A percentile compares a stretch with the other conserved stretches of the same genome.
Conservation (phyloP, 1,139 yeast species). For the Pneumocystis jirovecii region DNA sequence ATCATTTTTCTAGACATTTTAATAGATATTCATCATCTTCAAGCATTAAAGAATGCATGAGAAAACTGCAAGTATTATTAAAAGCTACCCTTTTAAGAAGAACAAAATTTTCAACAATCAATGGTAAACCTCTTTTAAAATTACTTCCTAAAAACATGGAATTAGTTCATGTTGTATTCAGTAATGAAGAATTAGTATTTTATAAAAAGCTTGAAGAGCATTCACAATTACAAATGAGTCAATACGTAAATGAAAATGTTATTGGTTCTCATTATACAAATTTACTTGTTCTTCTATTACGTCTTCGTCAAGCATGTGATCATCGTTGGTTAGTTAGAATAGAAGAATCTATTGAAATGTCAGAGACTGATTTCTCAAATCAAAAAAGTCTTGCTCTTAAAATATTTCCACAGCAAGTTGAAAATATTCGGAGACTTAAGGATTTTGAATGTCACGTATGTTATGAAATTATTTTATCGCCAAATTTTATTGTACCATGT, state of each 20-base stretch:
- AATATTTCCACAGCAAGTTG: slow-evolving; percentile 2
- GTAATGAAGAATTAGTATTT: slow-evolving; percentile 38
- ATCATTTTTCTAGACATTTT: slow-evolving; percentile 70
- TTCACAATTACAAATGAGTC: slow-evolving; percentile 43
- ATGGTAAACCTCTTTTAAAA: slow-evolving; percentile 56
- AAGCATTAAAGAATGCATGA: slow-evolving; percentile 25
- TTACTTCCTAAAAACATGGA: slow-evolving; percentile 52
- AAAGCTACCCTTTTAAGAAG: slow-evolving; percentile 71
- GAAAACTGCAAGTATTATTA: slow-evolving; percentile 64
- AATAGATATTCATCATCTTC: slow-evolving; percentile 39
- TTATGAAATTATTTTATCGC: slow-evolving; percentile 39
- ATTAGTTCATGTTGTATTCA: slow-evolving; percentile 37
- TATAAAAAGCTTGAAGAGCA: slow-evolving; percentile 45
- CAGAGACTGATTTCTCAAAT: slow-evolving; percentile 18
- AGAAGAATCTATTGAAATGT: slow-evolving; percentile 31
- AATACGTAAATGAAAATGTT: slow-evolving; percentile 29
- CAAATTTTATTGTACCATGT: slow-evolving; percentile 41
- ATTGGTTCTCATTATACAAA: slow-evolving; percentile 30
- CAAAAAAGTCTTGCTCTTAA: slow-evolving; percentile 4
- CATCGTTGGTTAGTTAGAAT: slow-evolving; percentile 63
- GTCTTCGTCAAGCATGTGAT: slow-evolving; percentile 83
- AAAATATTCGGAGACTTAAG: slow-evolving; percentile 10
- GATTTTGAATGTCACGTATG: slow-evolving; percentile 54
- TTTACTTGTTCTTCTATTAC: slow-evolving; percentile 55
- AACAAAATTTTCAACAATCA: slow-evolving; percentile 51